Conservation (phyloP, 1,284 basidiomycete species). For the Moesziomyces aphidis region DNA sequence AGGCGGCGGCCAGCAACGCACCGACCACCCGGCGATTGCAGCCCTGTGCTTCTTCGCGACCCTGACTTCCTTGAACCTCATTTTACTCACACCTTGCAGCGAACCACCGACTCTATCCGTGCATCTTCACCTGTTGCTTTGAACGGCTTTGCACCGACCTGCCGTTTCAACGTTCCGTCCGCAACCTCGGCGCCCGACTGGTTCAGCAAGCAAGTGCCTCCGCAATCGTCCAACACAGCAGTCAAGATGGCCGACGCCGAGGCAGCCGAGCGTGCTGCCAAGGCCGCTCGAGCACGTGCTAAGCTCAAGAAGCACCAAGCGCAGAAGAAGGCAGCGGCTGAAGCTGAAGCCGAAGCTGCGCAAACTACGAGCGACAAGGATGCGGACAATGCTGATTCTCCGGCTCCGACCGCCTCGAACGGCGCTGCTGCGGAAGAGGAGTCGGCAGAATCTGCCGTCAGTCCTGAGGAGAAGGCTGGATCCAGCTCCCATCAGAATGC, state of each 20-base stretch:
- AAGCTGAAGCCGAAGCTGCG: constrained; percentile 24
- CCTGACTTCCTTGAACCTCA: neutral
- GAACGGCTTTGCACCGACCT: too few relatives aligned
- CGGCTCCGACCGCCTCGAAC: constrained; percentile 11
- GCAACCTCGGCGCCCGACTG: too few relatives aligned
- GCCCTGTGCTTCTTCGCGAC: neutral
- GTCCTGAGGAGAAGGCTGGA: neutral
- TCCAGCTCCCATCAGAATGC: constrained; percentile 1
- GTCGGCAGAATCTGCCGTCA: constrained; percentile 3
- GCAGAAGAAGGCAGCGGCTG: constrained; percentile 50
- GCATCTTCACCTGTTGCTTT: too few relatives aligned
- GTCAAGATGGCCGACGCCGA: constrained; percentile 49
- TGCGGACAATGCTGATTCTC: constrained; percentile 1
- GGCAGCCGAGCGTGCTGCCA: constrained; percentile 50
- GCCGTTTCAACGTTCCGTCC: too few relatives aligned
- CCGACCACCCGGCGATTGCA: neutral
- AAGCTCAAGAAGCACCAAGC: constrained; percentile 59
- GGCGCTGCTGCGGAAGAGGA: constrained; percentile 16
- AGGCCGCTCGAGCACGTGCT: constrained; percentile 49
- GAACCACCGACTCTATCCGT: neutral
- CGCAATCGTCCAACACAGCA: neutral
- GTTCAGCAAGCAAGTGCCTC: too few relatives aligned
- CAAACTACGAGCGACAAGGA: constrained; percentile 14
- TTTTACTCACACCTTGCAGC: neutral
- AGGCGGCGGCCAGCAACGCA: neutral